Evolutionary conservation across 108 stramenopile species (phyloP).

Genomic region (Discostella stelligeroides): DNA sequence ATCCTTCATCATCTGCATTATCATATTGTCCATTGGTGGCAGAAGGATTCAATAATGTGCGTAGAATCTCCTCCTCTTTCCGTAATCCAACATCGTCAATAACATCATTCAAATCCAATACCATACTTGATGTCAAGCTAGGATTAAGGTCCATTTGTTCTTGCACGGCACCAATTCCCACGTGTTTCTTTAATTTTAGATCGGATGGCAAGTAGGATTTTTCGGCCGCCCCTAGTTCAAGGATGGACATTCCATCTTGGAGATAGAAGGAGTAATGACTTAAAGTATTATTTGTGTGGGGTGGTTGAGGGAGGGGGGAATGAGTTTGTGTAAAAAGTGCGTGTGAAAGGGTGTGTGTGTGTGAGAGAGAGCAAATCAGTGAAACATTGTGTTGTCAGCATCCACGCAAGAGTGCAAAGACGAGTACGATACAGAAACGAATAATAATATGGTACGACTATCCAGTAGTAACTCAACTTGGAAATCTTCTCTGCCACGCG

Average conservation of each 20-base stretch:
- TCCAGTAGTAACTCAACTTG: no score
- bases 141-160: constrained; percentile 78
- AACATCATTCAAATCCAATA: constrained; percentile 83
- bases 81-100: constrained; percentile 71
- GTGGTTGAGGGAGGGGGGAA: not conserved
- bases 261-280: constrained; percentile 85
- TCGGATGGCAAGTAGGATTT: constrained; percentile 80
- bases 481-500: constrained; percentile 51
- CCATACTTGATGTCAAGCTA: constrained; percentile 66
- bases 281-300: not conserved
- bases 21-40: no score
- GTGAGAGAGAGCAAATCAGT: constrained; percentile 1
- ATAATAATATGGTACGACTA: no score
- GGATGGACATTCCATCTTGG: constrained; percentile 77
- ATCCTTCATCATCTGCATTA: constrained; percentile 14
- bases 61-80: constrained; percentile 63
- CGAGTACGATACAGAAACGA: constrained; percentile 5
- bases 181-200: constrained; percentile 68
- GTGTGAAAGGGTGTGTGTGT: not conserved
- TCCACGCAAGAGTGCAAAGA: no score
- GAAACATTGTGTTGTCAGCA: no score
- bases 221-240: constrained; percentile 87
- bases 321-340: not conserved
- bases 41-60: no score
- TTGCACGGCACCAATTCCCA: constrained; percentile 71